A percentile compares a stretch with the other conserved stretches of the same genome.
phyloP scores from a whole-genome alignment of 495 filamentous ascomycete species.

The Xylaria palmicola region DNA sequence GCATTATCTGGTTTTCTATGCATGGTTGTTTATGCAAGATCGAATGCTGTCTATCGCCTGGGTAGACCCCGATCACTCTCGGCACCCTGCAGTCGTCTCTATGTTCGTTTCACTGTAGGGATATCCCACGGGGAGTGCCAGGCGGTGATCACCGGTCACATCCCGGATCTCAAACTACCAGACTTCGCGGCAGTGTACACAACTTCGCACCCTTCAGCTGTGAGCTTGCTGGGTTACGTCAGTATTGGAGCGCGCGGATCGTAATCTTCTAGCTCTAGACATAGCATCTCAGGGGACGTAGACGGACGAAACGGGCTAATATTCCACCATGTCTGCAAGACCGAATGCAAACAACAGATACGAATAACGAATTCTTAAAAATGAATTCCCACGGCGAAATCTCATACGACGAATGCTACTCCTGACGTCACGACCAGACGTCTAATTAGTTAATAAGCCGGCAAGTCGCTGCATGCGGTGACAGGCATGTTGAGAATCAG shows the following conservation, averaged over 20 bases:
- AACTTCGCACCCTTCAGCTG: not conserved
- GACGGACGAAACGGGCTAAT: too few species aligned
- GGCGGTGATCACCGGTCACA: not conserved
- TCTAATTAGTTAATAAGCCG: not conserved
- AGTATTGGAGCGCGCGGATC: too few species aligned
- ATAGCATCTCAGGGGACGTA: too few species aligned
- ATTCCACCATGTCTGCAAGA: too few species aligned
- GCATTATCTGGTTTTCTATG: not conserved
- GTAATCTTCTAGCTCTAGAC: too few species aligned
- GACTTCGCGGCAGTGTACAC: not conserved
- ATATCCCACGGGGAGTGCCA: not conserved
- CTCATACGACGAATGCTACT: not conserved
- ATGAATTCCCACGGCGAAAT: too few species aligned
- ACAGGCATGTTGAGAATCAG: not conserved
- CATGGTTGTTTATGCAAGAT: conserved; percentile 6
- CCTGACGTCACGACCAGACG: not conserved
- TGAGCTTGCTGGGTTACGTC: not conserved
- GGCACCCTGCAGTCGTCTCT: not conserved
- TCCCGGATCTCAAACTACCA: not conserved
- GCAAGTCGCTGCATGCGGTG: not conserved
- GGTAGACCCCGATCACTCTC: conserved; percentile 3
- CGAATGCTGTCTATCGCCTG: not conserved
- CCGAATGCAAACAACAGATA: too few species aligned
- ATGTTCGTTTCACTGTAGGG: not conserved
- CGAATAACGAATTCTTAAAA: too few species aligned